Evolutionary conservation across 257 asterid species (phyloP).

Genomic region (Scutellaria barbata): DNA sequence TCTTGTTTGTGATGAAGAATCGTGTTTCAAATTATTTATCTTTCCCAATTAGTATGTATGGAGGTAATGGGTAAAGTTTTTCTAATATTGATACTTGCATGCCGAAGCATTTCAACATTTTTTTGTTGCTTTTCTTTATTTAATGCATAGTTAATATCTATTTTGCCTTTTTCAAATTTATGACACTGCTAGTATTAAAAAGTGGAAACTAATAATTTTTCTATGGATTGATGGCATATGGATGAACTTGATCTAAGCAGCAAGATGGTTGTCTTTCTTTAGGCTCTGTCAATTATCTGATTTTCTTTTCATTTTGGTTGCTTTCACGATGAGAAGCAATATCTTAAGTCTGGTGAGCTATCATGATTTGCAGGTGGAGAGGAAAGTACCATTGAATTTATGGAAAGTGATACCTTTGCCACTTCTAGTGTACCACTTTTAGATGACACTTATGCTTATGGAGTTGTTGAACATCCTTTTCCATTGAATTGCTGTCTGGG

Average conservation of each 20-base stretch:
- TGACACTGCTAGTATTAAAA: slow-evolving; percentile 13
- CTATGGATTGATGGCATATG: neutral
- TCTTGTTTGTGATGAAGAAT: neutral
- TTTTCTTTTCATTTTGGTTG: neutral
- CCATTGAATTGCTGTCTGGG: slow-evolving; percentile 76
- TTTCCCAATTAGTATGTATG: neutral
- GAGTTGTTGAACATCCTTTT: slow-evolving; percentile 93
- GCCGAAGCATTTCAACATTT: neutral
- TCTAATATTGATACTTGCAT: slow-evolving; percentile 10
- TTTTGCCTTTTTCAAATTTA: neutral
- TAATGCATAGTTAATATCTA: neutral
- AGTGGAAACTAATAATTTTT: neutral
- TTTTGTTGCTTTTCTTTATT: neutral
- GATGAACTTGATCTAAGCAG: neutral
- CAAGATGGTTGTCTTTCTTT: neutral
- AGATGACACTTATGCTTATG: slow-evolving; percentile 95
- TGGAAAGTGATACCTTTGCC: slow-evolving; percentile 73
- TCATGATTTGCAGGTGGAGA: slow-evolving; percentile 78
- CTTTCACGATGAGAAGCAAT: slow-evolving; percentile 10
- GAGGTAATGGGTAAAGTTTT: neutral
- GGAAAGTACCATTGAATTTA: slow-evolving; percentile 79
- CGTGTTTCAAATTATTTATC: neutral
- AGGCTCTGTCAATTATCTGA: neutral
- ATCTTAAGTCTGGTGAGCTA: slow-evolving; percentile 21
- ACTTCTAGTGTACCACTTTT: slow-evolving; percentile 77